These are phyloP conservation scores for Obelidium mucronatum DNA, from an alignment of 192 early-diverging fungal genomes.

Conservation along the genomic window DNA sequence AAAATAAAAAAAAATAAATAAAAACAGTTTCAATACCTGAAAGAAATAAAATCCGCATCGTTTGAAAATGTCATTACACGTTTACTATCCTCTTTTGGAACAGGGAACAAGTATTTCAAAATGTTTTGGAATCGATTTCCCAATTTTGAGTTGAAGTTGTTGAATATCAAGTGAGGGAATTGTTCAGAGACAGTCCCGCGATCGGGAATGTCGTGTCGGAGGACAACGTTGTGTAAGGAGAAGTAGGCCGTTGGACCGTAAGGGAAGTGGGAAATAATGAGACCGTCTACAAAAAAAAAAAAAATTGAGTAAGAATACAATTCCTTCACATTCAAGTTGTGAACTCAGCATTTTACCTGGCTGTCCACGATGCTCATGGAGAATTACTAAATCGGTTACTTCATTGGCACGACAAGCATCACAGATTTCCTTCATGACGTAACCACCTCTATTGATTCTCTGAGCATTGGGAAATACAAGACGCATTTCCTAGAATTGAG, in stretches of 20 bases:
- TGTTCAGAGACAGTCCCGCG: conserved; percentile 97
- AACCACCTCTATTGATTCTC: conserved; percentile 96
- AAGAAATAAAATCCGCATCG: conserved; percentile 96
- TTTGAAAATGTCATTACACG: conserved; percentile 98
- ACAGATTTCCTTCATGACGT: conserved; percentile 94
- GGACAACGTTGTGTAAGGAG: conserved; percentile 95
- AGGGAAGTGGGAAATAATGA: conserved; percentile 94
- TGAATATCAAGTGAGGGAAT: conserved; percentile 95
- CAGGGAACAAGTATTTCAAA: conserved; percentile 96
- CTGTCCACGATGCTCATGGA: conserved; percentile 95
- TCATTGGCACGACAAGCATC: conserved; percentile 94
- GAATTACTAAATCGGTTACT: conserved; percentile 93
- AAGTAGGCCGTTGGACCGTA: conserved; percentile 99
- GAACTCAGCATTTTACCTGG: conserved; percentile 67
- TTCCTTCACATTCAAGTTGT: background rate
- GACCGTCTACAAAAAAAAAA: conserved; percentile 69
- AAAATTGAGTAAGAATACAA: background rate
- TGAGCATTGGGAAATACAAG: conserved; percentile 96
- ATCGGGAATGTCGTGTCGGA: conserved; percentile 97
- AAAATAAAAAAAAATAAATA: background rate
- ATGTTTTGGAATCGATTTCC: conserved; percentile 82
- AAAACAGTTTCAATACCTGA: conserved; percentile 65
- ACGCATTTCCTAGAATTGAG: conserved; percentile 92
- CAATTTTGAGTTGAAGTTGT: conserved; percentile 91
- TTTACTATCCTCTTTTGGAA: conserved; percentile 95